Evolutionary conservation across 2,329 filamentous ascomycete genomes (phyloP).

Genomic region (Rasamsonia emersonii): DNA sequence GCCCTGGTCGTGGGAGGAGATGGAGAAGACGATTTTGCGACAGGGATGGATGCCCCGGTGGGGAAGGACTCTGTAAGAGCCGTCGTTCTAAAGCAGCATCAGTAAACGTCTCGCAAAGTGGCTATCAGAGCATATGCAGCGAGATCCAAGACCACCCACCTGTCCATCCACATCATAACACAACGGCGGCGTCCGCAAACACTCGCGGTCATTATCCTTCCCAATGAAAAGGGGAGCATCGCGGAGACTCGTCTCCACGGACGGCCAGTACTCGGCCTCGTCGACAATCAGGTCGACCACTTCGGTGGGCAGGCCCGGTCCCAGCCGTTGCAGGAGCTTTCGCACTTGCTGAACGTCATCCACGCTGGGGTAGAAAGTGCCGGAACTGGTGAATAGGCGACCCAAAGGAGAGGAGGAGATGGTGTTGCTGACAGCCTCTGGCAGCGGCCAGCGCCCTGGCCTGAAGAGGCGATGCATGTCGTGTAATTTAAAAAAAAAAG

Average conservation of each 20-base stretch:
- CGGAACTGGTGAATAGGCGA: no score
- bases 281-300: slow-evolving; percentile 33
- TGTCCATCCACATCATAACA: slow-evolving; percentile 22
- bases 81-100: background rate
- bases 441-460: no score
- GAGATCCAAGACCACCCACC: slow-evolving; percentile 11
- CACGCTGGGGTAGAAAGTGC: slow-evolving; percentile 21
- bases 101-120: background rate
- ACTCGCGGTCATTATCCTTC: slow-evolving; percentile 25
- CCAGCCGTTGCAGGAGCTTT: slow-evolving; percentile 19
- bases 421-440: no score
- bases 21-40: slow-evolving; percentile 29
- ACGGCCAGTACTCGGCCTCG: slow-evolving; percentile 23
- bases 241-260: slow-evolving; percentile 12
- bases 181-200: slow-evolving; percentile 27
- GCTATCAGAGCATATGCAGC: background rate
- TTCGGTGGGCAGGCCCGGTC: slow-evolving; percentile 24
- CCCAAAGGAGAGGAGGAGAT: no score
- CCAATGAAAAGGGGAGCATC: slow-evolving; percentile 14
- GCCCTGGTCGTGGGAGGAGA: slow-evolving; percentile 31
- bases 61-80: slow-evolving; percentile 15
- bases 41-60: slow-evolving; percentile 29
- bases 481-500: no score
- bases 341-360: slow-evolving; percentile 26
- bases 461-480: no score